Evolutionary conservation across 495 filamentous ascomycete genomes (phyloP).

Genomic region (Ascodesmis nigricans): DNA sequence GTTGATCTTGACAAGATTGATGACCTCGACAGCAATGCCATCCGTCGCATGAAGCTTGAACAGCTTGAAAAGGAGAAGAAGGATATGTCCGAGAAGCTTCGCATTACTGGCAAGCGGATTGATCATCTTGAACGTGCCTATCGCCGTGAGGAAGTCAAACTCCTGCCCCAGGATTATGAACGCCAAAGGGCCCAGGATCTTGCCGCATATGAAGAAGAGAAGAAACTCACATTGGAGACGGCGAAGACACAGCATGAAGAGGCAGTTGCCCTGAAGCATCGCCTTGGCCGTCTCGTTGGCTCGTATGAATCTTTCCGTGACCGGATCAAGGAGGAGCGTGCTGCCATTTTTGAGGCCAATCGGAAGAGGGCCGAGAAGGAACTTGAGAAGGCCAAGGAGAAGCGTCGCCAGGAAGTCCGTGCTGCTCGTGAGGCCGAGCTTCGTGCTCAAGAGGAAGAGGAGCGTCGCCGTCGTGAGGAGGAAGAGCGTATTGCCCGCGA

Average conservation of each 20-base stretch:
- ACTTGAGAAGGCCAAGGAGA: constrained; percentile 67
- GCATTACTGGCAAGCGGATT: constrained; percentile 81
- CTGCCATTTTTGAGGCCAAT: constrained; percentile 87
- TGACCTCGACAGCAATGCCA: constrained; percentile 67
- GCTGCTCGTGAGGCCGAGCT: constrained; percentile 39
- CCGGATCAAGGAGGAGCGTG: constrained; percentile 59
- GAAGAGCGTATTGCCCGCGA: constrained; percentile 59
- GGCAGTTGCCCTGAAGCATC: constrained; percentile 77
- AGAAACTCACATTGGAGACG: constrained; percentile 52
- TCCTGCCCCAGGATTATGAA: constrained; percentile 68
- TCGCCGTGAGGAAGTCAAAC: constrained; percentile 83
- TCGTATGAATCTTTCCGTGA: constrained; percentile 62
- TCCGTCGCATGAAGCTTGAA: constrained; percentile 81
- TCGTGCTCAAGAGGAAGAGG: constrained; percentile 61
- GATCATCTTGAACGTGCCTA: constrained; percentile 95
- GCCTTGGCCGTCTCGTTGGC: constrained; percentile 58
- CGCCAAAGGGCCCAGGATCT: constrained; percentile 59
- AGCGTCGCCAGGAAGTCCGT: constrained; percentile 59
- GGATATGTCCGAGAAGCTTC: constrained; percentile 66
- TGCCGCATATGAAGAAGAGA: constrained; percentile 55
- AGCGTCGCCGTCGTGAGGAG: constrained; percentile 43
- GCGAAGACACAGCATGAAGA: constrained; percentile 72
- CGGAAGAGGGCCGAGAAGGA: constrained; percentile 74
- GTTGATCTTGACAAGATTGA: constrained; percentile 52
- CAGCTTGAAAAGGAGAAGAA: constrained; percentile 97